Conservation (phyloP, 139 green algal species). For the Penium margaritaceum region DNA sequence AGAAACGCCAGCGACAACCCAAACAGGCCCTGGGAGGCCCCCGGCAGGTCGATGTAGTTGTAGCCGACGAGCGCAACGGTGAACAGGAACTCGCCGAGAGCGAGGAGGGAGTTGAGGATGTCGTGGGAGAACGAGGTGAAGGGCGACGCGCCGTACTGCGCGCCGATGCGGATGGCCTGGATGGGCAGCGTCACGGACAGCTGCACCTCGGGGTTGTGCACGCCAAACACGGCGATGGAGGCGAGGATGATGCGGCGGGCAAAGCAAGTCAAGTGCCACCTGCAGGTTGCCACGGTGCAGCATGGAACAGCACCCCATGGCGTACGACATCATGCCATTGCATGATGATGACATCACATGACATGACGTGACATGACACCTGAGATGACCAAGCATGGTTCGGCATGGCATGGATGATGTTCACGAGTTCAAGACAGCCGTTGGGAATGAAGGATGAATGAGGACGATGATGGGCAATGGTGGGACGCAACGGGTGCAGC, state of each 20-base stretch:
- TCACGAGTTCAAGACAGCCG: no score
- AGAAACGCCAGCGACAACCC: background rate
- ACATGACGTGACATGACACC: no score
- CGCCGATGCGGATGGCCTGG: constrained; percentile 7
- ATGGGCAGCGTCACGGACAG: constrained; percentile 5
- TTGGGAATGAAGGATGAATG: no score
- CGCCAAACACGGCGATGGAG: background rate
- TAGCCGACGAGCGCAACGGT: background rate
- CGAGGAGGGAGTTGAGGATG: background rate
- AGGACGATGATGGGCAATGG: no score
- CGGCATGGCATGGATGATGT: no score
- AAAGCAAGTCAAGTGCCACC: background rate
- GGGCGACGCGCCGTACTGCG: constrained; percentile 6
- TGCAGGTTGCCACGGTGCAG: no score
- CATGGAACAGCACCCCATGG: no score
- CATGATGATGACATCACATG: no score
- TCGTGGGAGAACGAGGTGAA: constrained; percentile 1
- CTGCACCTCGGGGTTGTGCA: background rate
- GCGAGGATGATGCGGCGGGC: background rate
- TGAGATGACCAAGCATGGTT: no score
- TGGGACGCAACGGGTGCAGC: no score
- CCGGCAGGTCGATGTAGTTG: constrained; percentile 6
- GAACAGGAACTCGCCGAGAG: background rate
- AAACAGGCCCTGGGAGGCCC: background rate
- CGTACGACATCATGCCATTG: no score